phyloP scores from a whole-genome alignment of 2,329 filamentous ascomycete species.

The Lasiodiplodia citricola region DNA sequence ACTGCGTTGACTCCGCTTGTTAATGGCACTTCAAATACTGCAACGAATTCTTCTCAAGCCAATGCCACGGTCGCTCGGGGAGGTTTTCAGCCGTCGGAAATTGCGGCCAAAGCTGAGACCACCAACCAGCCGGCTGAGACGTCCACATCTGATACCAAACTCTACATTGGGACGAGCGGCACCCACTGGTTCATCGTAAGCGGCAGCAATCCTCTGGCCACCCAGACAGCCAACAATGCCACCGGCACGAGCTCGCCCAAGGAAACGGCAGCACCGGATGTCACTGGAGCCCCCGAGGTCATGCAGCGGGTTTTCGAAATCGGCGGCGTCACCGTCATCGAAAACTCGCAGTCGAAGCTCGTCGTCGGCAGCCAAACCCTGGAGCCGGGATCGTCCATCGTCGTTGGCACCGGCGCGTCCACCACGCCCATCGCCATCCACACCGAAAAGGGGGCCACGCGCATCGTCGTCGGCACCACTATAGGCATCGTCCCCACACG shows the following conservation, averaged over 20 bases:
- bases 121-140: neutral
- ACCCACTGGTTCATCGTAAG: slow-evolving; percentile 1
- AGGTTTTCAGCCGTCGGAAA: neutral
- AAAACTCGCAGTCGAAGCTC: no score
- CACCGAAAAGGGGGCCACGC: no score
- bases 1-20: neutral
- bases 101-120: neutral
- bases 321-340: no score
- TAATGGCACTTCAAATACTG: neutral
- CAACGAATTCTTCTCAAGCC: neutral
- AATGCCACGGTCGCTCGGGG: neutral
- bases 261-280: neutral
- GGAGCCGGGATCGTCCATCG: no score
- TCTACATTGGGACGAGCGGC: neutral
- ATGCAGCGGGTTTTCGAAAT: neutral
- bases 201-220: neutral
- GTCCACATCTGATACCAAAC: neutral
- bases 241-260: neutral
- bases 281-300: neutral
- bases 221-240: neutral
- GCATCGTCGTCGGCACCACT: no score
- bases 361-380: no score
- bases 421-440: no score
- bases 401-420: no score
- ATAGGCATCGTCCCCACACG: no score